Conservation (phyloP, 352 stramenopile species). For the Globisporangium ultimum region DNA sequence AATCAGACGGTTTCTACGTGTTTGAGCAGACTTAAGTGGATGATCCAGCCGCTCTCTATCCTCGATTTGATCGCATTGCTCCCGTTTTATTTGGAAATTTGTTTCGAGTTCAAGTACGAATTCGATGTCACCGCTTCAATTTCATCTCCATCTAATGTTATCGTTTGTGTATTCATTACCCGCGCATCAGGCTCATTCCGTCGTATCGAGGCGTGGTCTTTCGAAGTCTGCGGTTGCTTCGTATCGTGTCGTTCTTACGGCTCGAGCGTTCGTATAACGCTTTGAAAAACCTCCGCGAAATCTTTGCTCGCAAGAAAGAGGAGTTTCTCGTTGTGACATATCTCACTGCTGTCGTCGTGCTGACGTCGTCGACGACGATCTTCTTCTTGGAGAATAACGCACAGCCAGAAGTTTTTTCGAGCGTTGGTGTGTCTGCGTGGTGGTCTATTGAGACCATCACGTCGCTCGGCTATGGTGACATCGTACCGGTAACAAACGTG, state of each 20-base stretch:
- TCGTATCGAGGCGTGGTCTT: slow-evolving; percentile 46
- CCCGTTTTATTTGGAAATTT: slow-evolving; percentile 62
- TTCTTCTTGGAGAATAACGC: slow-evolving; percentile 58
- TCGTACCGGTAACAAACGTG: slow-evolving; percentile 41
- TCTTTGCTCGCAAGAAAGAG: slow-evolving; percentile 59
- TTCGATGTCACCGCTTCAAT: background rate
- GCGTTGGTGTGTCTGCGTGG: slow-evolving; percentile 46
- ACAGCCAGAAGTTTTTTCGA: slow-evolving; percentile 48
- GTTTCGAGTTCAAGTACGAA: slow-evolving; percentile 41
- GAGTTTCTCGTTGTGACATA: slow-evolving; percentile 62
- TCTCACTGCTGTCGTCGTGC: slow-evolving; percentile 45
- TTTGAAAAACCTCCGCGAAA: slow-evolving; percentile 48
- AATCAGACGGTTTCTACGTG: background rate
- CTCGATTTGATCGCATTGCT: slow-evolving; percentile 53
- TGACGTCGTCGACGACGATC: slow-evolving; percentile 58
- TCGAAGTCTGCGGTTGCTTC: slow-evolving; percentile 50
- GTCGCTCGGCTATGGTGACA: slow-evolving; percentile 62
- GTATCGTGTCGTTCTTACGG: slow-evolving; percentile 54
- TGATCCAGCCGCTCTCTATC: slow-evolving; percentile 46
- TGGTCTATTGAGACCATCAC: slow-evolving; percentile 68
- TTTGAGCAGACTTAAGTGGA: slow-evolving; percentile 45
- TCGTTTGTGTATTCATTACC: background rate
- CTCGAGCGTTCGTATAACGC: slow-evolving; percentile 63
- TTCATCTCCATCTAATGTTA: background rate
- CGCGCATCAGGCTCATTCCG: slow-evolving; percentile 13